Conservation (phyloP, 1,139 yeast genomes). For the Diutina siamensis region DNA sequence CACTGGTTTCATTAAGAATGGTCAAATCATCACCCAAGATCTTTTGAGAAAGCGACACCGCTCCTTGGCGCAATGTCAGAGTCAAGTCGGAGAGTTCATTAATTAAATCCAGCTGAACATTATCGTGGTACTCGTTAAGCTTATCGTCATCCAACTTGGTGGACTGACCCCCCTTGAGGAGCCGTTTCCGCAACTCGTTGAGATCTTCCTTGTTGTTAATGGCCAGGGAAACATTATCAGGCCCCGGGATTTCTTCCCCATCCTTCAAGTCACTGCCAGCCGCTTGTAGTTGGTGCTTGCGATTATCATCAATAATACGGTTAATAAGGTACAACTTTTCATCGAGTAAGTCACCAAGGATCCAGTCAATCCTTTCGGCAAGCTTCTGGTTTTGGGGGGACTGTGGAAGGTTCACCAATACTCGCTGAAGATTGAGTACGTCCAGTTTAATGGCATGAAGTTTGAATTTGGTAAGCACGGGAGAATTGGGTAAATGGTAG, state of each 20-base stretch:
- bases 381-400: background rate
- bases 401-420: background rate
- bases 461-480: background rate
- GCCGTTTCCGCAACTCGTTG: background rate
- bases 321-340: background rate
- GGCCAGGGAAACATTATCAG: background rate
- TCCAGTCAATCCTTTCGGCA: background rate
- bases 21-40: conserved; percentile 24
- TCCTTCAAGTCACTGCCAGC: too few species aligned
- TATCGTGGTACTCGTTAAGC: conserved; percentile 28
- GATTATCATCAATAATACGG: background rate
- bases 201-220: background rate
- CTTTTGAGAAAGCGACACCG: conserved; percentile 23
- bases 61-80: conserved; percentile 24
- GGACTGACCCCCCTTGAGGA: background rate
- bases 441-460: background rate
- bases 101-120: conserved; percentile 30
- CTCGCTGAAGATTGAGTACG: background rate
- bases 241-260: background rate
- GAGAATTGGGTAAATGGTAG: background rate
- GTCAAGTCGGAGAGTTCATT: conserved; percentile 29
- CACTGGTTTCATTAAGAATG: conserved; percentile 26
- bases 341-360: background rate
- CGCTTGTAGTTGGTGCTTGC: background rate
- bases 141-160: conserved; percentile 7